Base-by-base conservation (phyloP, 805 yeast genomes). In the Wickerhamiella azyma region DNA sequence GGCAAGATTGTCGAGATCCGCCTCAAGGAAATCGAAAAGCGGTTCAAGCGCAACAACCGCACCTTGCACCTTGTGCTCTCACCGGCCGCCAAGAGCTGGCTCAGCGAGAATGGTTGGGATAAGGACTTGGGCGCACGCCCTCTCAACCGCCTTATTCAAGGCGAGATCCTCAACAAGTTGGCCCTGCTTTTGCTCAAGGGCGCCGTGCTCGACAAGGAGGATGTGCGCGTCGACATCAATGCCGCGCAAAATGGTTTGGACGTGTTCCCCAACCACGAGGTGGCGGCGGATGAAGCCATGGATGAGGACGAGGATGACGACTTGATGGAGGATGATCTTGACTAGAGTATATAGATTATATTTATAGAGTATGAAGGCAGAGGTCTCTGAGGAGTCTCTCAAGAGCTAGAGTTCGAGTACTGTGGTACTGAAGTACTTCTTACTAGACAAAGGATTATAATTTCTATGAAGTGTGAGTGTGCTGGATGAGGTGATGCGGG, bases 61-160 rank as follows among this genome's bases (percentile, higher is more conserved):
- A 69, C 75, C 43, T 71, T 89, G 57, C 70, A 71, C 26, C 74
- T 92, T 57, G 75, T 79, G 26, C 75, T 89, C n/a, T 77, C 79
- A 45, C 77, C 75, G 39, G 77, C 70, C 9, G 95, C 96, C 3
- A 67, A 82, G 56, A 86, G 82, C 44, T 92, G 79, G 71, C 69
- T 92, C 54, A 79, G 94, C 55, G 75, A 72, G 57, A 68, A 85
- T 56, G 98, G 98, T 42, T 92, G 88, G 67, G 85, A 95, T 21
- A 74, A 80, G 48, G 95, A 89, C 63, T 70, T 92, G 63, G 98
- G 98, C 67, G 98, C 98, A 6, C 76, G 98, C 63, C 98, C 98
- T 49, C 74, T 92, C 67, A 67, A 68, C 57, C 77, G 97, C 58
- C 74, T 92, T 57, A 89, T 92, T 54, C 96, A 92, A 65, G 74